These are phyloP conservation scores for Paramecium caudatum DNA, from an alignment of 73 alveolate genomes.

Conservation along the genomic window DNA sequence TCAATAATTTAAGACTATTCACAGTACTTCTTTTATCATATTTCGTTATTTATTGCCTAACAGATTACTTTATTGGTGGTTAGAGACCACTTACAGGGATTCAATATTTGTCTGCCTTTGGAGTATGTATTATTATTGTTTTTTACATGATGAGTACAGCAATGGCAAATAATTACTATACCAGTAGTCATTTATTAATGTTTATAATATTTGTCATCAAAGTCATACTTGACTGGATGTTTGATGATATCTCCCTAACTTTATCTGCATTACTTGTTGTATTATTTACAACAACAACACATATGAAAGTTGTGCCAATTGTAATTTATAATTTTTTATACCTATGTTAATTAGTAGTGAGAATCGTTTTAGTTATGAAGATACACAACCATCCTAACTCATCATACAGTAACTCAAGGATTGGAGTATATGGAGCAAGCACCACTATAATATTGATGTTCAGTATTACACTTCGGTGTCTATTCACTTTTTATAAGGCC, in stretches of 20 bases:
- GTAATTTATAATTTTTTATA: slow-evolving; percentile 8
- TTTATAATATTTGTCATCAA: not conserved
- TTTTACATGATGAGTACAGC: not conserved
- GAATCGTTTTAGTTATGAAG: not conserved
- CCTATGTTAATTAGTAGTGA: not conserved
- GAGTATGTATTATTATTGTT: not conserved
- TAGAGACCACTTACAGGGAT: not conserved
- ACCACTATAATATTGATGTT: not conserved
- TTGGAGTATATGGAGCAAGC: slow-evolving; percentile 29
- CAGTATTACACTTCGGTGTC: slow-evolving; percentile 24
- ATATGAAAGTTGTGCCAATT: slow-evolving; percentile 44
- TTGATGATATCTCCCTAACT: not conserved
- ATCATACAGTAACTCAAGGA: slow-evolving; percentile 8
- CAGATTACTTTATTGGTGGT: slow-evolving; percentile 8
- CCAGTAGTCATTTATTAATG: not conserved
- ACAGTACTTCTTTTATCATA: not conserved
- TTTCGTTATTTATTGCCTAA: slow-evolving; percentile 19
- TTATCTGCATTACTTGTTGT: not conserved
- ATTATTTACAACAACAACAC: slow-evolving; percentile 57
- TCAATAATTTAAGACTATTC: not conserved
- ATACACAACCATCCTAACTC: no score
- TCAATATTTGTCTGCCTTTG: not conserved
- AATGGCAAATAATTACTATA: not conserved
- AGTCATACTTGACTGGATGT: slow-evolving; percentile 30
- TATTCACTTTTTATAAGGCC: slow-evolving; percentile 11